Evolutionary conservation across 2,329 filamentous ascomycete genomes (phyloP).

Genomic region (Camillea tinctor): DNA sequence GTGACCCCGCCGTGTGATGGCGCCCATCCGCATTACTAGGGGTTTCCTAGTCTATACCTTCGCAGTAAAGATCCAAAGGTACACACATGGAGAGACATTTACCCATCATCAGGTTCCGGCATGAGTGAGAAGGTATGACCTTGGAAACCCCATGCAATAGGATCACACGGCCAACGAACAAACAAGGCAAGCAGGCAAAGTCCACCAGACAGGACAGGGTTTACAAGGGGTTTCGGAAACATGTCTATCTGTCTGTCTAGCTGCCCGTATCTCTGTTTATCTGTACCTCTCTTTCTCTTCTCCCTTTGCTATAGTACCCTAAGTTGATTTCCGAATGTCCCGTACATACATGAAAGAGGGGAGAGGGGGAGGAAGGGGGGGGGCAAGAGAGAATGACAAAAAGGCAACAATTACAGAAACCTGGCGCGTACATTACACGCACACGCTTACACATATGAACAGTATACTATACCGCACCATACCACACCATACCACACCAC

Average conservation of each 20-base stretch:
- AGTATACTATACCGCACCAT: too few relatives aligned
- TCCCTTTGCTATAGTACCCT: not conserved
- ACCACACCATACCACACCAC: too few relatives aligned
- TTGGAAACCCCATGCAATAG: not conserved
- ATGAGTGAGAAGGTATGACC: not conserved
- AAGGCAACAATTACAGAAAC: not conserved
- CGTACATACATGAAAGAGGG: not conserved
- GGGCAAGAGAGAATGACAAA: not conserved
- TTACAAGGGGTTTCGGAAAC: not conserved
- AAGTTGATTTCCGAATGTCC: not conserved
- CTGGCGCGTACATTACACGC: not conserved
- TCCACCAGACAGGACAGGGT: too few relatives aligned
- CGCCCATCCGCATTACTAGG: not conserved
- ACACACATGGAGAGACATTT: too few relatives aligned
- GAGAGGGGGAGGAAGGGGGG: too few relatives aligned
- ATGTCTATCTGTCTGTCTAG: not conserved
- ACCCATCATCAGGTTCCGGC: not conserved
- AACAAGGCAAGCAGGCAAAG: not conserved
- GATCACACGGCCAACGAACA: not conserved
- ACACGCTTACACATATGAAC: too few relatives aligned
- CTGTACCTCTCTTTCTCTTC: too few relatives aligned
- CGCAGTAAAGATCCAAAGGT: too few relatives aligned
- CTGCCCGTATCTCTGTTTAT: too few relatives aligned
- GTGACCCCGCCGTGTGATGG: not conserved
- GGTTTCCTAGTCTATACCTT: too few relatives aligned